phyloP scores from a whole-genome alignment of 192 early-diverging fungal genomes.

The Lobosporangium transversale region DNA sequence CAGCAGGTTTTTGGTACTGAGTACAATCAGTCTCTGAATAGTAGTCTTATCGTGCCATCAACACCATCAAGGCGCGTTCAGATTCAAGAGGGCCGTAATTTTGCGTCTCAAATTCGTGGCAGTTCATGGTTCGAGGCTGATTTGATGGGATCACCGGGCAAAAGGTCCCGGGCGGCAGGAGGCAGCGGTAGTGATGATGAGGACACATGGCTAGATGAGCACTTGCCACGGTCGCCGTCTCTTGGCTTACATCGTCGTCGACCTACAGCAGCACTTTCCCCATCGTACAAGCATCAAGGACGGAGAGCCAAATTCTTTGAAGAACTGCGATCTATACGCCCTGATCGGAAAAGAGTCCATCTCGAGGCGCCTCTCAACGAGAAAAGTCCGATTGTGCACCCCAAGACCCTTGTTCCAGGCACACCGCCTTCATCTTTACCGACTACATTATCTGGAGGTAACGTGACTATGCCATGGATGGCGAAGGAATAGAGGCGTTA shows the following conservation, averaged over 20 bases:
- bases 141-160: conserved; percentile 6
- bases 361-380: neutral
- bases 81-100: conserved; percentile 8
- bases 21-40: neutral
- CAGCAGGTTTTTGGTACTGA: conserved; percentile 1
- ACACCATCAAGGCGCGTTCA: conserved; percentile 16
- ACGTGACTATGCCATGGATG: too few relatives aligned
- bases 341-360: conserved; percentile 11
- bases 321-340: neutral
- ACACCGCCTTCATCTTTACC: too few relatives aligned
- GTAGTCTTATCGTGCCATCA: neutral
- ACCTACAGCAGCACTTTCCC: neutral
- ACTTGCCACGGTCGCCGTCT: conserved; percentile 4
- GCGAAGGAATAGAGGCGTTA: too few relatives aligned
- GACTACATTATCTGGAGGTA: too few relatives aligned
- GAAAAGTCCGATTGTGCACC: neutral
- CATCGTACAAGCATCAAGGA: neutral
- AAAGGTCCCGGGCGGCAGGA: conserved; percentile 13
- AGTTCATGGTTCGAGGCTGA: neutral
- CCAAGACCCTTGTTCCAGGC: conserved; percentile 3
- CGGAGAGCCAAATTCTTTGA: neutral
- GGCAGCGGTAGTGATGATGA: conserved; percentile 4
- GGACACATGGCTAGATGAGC: neutral
- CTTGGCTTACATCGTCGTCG: neutral
- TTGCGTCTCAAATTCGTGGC: conserved; percentile 33